These are phyloP conservation scores for Achaetomium macrosporum DNA, from an alignment of 2,329 filamentous ascomycete genomes.

Conservation along the genomic window DNA sequence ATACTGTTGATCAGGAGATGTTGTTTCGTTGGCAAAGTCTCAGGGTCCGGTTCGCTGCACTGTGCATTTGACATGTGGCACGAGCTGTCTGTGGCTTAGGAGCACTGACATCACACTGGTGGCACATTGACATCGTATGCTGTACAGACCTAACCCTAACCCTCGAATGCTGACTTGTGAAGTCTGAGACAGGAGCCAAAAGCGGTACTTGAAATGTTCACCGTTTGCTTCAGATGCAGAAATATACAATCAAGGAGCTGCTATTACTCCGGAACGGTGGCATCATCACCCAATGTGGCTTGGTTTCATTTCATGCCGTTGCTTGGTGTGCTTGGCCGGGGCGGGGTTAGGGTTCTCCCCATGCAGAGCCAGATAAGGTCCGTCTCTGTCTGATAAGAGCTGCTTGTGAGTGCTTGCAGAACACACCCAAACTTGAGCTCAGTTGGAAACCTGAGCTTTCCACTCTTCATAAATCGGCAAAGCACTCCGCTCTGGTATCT, in stretches of 20 bases:
- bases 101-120: neutral
- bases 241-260: neutral
- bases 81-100: neutral
- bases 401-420: neutral
- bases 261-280: neutral
- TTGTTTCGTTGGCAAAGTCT: neutral
- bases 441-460: neutral
- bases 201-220: neutral
- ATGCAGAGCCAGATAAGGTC: neutral
- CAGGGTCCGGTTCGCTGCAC: neutral
- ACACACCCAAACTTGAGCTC: slow-evolving; percentile 4
- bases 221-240: neutral
- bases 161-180: neutral
- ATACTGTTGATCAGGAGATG: neutral
- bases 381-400: neutral
- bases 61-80: neutral
- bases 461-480: neutral
- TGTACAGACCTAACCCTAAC: slow-evolving; percentile 14
- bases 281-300: neutral
- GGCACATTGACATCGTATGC: slow-evolving; percentile 13
- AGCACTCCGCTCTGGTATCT: neutral
- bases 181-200: neutral
- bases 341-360: neutral
- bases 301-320: too few species aligned
- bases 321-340: too few species aligned